Base-by-base conservation (phyloP, 805 yeast genomes). In the Lipomyces lipofer region DNA sequence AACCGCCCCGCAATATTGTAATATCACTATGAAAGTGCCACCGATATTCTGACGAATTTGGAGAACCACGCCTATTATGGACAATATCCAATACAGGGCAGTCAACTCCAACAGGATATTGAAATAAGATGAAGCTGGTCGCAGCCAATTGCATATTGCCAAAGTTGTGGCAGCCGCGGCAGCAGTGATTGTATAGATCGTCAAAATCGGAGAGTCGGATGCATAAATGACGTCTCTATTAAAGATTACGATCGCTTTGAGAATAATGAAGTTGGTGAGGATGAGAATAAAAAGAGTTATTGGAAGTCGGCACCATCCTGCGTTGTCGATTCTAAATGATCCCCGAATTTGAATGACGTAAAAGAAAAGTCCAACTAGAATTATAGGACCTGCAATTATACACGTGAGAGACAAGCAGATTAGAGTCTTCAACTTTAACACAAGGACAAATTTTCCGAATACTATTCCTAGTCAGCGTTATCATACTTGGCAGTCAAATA, bases 291-390 rank as follows among this genome's bases (percentile, higher is more conserved):
- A 12, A 5, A 56, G 24, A 5, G 40, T 9, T 4, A 30, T 35
- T 2, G 60, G 58, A 3, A 55, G 21, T 22, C 59, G 49, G n/a
- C 28, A n/a, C 60, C 58, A 56, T 17, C 55, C 51, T 15, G 33
- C 12, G 17, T 19, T 12, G 17, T 38, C 17, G 17, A 56, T 21
- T 24, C 22, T 40, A n/a, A 51, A 27, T 13, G 40, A 17, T 4
- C 40, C 32, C 21, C 33, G n/a, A 17, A 19, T 36, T 19, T 27
- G 21, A 12, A 25, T 32, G 19, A 38, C 25, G 33, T 55, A 43
- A 24, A 38, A 47, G 5, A 55, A 15, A 4, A 56, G 24, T 13
- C 13, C 38, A 13, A 33, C 51, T 10, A 53, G n/a, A 4, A 49
- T 17, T 5, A 51, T 17, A 10, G 58, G 58, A 8, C 60, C 56